Base-by-base conservation (phyloP, 768 basidiomycete species). In the Mycena vitilis region DNA sequence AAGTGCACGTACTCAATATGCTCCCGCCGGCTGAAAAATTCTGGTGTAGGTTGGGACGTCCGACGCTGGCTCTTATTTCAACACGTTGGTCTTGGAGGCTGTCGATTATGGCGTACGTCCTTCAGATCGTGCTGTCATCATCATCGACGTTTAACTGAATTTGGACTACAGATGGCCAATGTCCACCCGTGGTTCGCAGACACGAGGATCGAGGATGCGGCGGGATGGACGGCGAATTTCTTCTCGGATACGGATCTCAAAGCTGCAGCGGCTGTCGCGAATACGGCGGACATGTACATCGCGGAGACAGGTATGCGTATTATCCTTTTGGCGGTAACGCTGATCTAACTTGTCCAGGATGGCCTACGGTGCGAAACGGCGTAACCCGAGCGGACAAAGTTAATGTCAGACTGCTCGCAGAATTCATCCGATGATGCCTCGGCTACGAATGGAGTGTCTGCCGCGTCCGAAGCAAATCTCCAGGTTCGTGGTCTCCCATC, bases 161-260 rank as follows among this genome's bases (percentile, higher is more conserved):
- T 5, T 30, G 30, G 30, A 5, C 49, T 42, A 18, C 66, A 92
- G 90, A 87, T 96, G 91, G 87, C 94, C 8, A 97, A 98, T 69
- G 94, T 95, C 9, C 95, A 97, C 75, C 90, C 95, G 4, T 95
- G 94, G 95, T 98, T 98, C 76, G 96, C 92, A n/a, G 89, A 91
- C 72, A 86, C 91, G 30, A 84, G 87, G 10, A 88, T 91, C 30
- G 77, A 87, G 6, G 73, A 86, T 5, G 90, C 92, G 0, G 93
- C 96, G 0, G 86, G 72, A 8, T 99, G 97, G 97, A 96, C 95
- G 0, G 82, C 81, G 20, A 72, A 85, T 0, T 99, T 94, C 83
- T 98, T 96, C 84, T 73, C 90, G 66, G 75, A 83, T 12, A 85
- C 79, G n/a, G 85, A 96, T 75, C 85, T 94, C 7, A 78, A 72